These are phyloP conservation scores for Pythium phragmitis DNA, from an alignment of 352 stramenopile species.

Conservation along the genomic window DNA sequence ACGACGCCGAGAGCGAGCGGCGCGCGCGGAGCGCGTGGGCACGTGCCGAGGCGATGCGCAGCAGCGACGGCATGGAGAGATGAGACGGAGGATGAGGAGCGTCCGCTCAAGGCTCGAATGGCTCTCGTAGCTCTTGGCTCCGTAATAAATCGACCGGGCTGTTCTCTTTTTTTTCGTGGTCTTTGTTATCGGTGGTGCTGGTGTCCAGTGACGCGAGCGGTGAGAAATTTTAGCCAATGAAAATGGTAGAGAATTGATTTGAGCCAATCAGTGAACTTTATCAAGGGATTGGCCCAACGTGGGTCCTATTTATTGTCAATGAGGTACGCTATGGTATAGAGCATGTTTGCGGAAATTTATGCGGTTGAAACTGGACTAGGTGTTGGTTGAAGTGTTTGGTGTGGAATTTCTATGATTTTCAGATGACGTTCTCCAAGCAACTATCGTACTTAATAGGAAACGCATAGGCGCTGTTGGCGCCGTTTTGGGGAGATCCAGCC, in stretches of 20 bases:
- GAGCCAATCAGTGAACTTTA: slow-evolving; percentile 4
- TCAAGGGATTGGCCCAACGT: neutral
- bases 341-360: slow-evolving; percentile 4
- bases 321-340: neutral
- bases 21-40: slow-evolving; percentile 12
- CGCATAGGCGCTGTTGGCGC: neutral
- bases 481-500: neutral
- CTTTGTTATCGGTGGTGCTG: slow-evolving; percentile 11
- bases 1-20: slow-evolving; percentile 4
- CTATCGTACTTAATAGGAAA: neutral
- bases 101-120: neutral
- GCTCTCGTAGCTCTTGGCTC: slow-evolving; percentile 3
- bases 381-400: too few species aligned
- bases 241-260: neutral
- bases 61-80: slow-evolving; percentile 14
- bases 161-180: slow-evolving; percentile 21
- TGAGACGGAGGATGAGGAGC: neutral
- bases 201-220: slow-evolving; percentile 1
- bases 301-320: slow-evolving; percentile 10
- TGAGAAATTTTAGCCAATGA: slow-evolving; percentile 7
- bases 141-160: neutral
- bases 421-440: too few species aligned
- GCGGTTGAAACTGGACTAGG: neutral
- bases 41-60: slow-evolving; percentile 14
- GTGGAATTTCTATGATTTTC: too few species aligned